Base-by-base conservation (phyloP, 345 rosid species). In the Brassica carinata region DNA sequence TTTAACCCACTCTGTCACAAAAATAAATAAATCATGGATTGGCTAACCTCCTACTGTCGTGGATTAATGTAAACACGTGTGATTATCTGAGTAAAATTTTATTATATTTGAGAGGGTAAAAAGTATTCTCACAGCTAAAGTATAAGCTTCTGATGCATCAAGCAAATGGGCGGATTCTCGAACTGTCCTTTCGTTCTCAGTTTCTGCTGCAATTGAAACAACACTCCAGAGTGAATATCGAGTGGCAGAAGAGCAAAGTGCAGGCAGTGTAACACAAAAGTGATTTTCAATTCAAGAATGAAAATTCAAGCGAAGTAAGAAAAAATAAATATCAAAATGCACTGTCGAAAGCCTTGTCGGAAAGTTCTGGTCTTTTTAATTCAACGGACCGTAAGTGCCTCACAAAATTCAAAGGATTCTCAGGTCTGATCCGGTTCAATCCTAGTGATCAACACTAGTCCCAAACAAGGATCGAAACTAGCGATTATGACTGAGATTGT, bases 191-290 rank as follows among this genome's bases (percentile, higher is more conserved):
- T 91, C 94, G 64, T 90, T 88, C 80, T 89, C 92, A 51, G 85
- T 87, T 86, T 96, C 99, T 96, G 96, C 99, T 96, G 94, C 88
- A 87, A 83, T 83, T 77, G 69, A 79, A 79, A 85, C 73, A 87
- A 84, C 81, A 84, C 78, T 73, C 51, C 86, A 82, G 61, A 23
- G 19, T 82, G n/a, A n/a, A 55, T 18, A 55, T 9, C 18, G 5
- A 58, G 31, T 11, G 17, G 40, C 10, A 58, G 43, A 82, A 71
- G 33, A 17, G 14, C 51, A 76, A 53, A 23, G 26, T 2, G 26
- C 26, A 23, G 26, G 26, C 26, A 23, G 2, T 23, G 26, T 23
- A 31, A 31, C 34, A 31, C 34, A 19, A 19, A 19, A 19, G 23
- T 19, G 23, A 19, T 19, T 19, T 19, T 19, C 23, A 19, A 19